Conservation (phyloP, 2,329 filamentous ascomycete genomes). For the Trichoderma atrobrunneum region DNA sequence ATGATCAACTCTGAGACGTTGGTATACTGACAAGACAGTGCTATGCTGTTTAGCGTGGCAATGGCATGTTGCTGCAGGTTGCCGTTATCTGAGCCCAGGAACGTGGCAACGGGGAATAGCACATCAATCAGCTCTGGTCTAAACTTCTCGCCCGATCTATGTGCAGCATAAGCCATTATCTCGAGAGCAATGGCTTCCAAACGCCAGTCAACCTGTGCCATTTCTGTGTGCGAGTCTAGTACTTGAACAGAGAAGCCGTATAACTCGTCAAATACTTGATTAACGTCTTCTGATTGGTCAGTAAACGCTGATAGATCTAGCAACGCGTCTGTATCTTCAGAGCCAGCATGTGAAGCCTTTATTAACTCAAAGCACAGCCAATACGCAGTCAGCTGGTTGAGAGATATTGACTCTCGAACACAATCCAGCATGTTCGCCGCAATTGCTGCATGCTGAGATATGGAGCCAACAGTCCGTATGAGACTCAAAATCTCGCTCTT, state of each 20-base stretch:
- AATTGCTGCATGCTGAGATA: conserved; percentile 59
- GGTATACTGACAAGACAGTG: conserved; percentile 68
- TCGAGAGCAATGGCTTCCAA: conserved; percentile 78
- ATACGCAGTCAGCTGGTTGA: conserved; percentile 65
- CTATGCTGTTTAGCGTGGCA: conserved; percentile 76
- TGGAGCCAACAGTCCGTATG: conserved; percentile 51
- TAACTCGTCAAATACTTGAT: conserved; percentile 58
- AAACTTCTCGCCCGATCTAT: conserved; percentile 64
- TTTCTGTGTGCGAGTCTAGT: conserved; percentile 54
- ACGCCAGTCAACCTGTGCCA: conserved; percentile 61
- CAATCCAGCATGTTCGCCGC: conserved; percentile 64
- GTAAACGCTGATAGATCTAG: conserved; percentile 51
- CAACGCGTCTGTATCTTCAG: conserved; percentile 62
- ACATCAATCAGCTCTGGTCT: conserved; percentile 84
- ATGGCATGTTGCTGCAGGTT: conserved; percentile 78
- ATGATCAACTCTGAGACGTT: conserved; percentile 77
- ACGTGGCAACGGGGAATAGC: conserved; percentile 86
- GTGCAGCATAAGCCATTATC: conserved; percentile 71
- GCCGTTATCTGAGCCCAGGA: conserved; percentile 69
- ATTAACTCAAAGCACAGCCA: conserved; percentile 78
- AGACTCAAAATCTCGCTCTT: conserved; percentile 57
- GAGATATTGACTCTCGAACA: conserved; percentile 55
- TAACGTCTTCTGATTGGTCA: conserved; percentile 40
- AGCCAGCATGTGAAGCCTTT: conserved; percentile 51
- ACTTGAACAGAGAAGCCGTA: conserved; percentile 66